Percentiles rank a stretch among this genome's conserved stretches.
Conservation (phyloP, 208 protist genomes). For the Crithidia mellificae region DNA sequence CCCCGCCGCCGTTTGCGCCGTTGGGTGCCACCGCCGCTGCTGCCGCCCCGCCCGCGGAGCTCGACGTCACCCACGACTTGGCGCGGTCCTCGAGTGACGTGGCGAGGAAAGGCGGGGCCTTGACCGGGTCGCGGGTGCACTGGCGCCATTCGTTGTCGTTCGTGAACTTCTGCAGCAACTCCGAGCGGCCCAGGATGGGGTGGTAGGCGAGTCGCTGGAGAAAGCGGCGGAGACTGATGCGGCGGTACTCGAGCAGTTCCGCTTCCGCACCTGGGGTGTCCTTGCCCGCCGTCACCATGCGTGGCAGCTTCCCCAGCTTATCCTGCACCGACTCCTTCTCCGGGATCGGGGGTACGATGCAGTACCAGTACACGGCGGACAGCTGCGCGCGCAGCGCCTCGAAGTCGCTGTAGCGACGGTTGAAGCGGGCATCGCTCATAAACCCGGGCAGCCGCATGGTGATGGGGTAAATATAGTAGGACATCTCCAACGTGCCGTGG, state of each 20-base stretch:
- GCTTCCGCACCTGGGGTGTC: constrained; percentile 30
- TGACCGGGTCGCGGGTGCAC: constrained; percentile 44
- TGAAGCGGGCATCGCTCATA: constrained; percentile 37
- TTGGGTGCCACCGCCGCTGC: background rate
- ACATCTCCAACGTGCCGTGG: constrained; percentile 68
- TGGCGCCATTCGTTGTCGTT: constrained; percentile 76
- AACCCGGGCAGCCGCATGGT: constrained; percentile 42
- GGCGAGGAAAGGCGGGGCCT: constrained; percentile 36
- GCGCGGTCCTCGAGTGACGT: constrained; percentile 37
- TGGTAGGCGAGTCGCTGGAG: constrained; percentile 77
- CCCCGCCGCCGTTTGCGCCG: background rate
- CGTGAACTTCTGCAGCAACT: constrained; percentile 75
- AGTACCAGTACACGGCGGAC: constrained; percentile 62
- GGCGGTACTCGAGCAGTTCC: constrained; percentile 75
- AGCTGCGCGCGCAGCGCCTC: constrained; percentile 77
- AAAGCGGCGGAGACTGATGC: constrained; percentile 74
- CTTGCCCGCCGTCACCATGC: constrained; percentile 23
- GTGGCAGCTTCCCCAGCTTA: constrained; percentile 56
- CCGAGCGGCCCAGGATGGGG: constrained; percentile 51
- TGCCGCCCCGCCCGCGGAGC: background rate
- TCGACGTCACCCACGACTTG: constrained; percentile 20
- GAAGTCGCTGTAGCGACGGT: constrained; percentile 90
- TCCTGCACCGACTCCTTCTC: constrained; percentile 83
- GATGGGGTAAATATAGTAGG: constrained; percentile 84
- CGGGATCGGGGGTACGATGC: constrained; percentile 87